A percentile compares a stretch with the other conserved stretches of the same genome.
phyloP scores from a whole-genome alignment of 352 stramenopile species.

The Pythium apleroticum region DNA sequence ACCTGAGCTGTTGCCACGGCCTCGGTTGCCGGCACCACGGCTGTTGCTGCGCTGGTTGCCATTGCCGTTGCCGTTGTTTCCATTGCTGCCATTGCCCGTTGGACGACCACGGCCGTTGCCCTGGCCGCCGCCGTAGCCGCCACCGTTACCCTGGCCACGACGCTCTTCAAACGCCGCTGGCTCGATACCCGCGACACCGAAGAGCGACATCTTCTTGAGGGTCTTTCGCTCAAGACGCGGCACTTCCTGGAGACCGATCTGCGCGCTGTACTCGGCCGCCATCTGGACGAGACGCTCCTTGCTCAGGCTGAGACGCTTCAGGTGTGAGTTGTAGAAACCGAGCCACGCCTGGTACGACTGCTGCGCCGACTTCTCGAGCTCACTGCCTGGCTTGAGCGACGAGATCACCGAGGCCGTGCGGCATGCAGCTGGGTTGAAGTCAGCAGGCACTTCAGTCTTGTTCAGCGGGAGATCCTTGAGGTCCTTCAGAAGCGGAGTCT shows the following conservation, averaged over 20 bases:
- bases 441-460: conserved; percentile 22
- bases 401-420: conserved; percentile 34
- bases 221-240: conserved; percentile 71
- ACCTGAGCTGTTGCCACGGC: conserved; percentile 24
- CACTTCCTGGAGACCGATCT: conserved; percentile 43
- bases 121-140: conserved; percentile 17
- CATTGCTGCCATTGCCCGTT: conserved; percentile 16
- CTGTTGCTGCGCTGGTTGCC: conserved; percentile 15
- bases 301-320: conserved; percentile 41
- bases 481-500: conserved; percentile 68
- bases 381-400: conserved; percentile 41
- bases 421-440: conserved; percentile 21
- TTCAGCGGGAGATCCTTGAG: conserved; percentile 66
- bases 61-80: conserved; percentile 13
- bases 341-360: conserved; percentile 95
- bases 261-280: conserved; percentile 44
- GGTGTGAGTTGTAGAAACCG: conserved; percentile 92
- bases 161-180: conserved; percentile 19
- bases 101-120: conserved; percentile 19
- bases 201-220: conserved; percentile 70
- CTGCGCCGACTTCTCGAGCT: conserved; percentile 76
- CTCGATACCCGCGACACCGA: conserved; percentile 53
- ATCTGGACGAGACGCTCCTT: conserved; percentile 56
- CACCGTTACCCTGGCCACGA: conserved; percentile 19
- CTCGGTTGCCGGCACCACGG: conserved; percentile 18